Percentiles rank a stretch among this genome's conserved stretches.
Evolutionary conservation across 2,329 filamentous ascomycete species (phyloP).

Genomic region (Stenocarpella maydis): DNA sequence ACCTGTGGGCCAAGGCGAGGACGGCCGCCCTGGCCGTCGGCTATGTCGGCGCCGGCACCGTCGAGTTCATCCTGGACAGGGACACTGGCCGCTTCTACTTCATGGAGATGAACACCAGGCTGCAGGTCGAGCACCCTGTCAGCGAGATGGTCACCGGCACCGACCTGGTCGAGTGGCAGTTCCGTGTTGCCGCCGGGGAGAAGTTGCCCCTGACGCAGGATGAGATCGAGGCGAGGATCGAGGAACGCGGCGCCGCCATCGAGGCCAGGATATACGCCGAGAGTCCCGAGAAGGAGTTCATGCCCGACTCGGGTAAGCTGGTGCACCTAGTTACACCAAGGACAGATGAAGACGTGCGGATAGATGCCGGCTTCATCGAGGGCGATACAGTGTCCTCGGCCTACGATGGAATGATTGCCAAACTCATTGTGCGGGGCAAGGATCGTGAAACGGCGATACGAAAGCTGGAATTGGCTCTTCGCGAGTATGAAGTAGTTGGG

Average conservation of each 20-base stretch:
- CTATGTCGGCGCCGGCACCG: constrained; percentile 90
- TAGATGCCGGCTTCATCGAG: constrained; percentile 91
- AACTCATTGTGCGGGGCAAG: constrained; percentile 88
- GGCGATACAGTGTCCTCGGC: constrained; percentile 93
- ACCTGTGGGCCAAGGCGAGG: constrained; percentile 72
- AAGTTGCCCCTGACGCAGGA: constrained; percentile 63
- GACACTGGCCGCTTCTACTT: constrained; percentile 83
- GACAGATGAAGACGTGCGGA: constrained; percentile 76
- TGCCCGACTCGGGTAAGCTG: constrained; percentile 90
- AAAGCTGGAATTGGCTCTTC: constrained; percentile 81
- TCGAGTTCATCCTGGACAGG: constrained; percentile 91
- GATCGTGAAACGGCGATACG: constrained; percentile 83
- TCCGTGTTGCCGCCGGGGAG: constrained; percentile 73
- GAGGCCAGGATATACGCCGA: constrained; percentile 98
- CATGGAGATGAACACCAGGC: constrained; percentile 84
- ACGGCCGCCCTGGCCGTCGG: constrained; percentile 76
- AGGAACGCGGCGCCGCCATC: constrained; percentile 82
- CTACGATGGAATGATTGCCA: constrained; percentile 99
- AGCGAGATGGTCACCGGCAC: constrained; percentile 75
- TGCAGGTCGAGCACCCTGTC: constrained; percentile 97
- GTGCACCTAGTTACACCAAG: constrained; percentile 81
- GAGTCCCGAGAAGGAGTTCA: constrained; percentile 89
- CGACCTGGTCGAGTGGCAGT: constrained; percentile 93
- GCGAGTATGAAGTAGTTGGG: constrained; percentile 91
- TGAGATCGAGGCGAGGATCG: constrained; percentile 78